Evolutionary conservation across 2,329 filamentous ascomycete species (phyloP).

Genomic region (Fusarium sarcochroum): DNA sequence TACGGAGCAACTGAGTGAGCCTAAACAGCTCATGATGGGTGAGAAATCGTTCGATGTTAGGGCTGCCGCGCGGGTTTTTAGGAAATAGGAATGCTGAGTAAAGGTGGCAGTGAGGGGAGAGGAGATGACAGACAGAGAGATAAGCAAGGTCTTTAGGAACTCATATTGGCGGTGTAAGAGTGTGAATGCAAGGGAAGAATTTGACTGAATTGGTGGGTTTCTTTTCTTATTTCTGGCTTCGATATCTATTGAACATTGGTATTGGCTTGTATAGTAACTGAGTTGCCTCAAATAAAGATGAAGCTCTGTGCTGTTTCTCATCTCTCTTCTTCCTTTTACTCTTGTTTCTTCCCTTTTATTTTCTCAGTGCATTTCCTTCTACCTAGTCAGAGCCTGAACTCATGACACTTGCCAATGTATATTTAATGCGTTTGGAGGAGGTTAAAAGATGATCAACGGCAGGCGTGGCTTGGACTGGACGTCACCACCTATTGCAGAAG

Average conservation of each 20-base stretch:
- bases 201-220: neutral
- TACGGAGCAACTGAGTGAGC: constrained; percentile 32
- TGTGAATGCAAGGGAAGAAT: neutral
- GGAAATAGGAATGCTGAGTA: constrained; percentile 5
- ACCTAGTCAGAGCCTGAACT: too few relatives aligned
- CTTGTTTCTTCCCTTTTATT: too few relatives aligned
- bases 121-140: constrained; percentile 10
- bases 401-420: too few relatives aligned
- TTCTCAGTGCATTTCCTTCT: too few relatives aligned
- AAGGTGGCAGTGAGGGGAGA: neutral
- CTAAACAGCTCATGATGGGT: constrained; percentile 36
- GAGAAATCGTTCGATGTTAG: constrained; percentile 41
- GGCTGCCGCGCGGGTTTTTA: constrained; percentile 21
- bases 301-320: too few relatives aligned
- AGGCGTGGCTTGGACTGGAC: neutral
- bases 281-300: too few relatives aligned
- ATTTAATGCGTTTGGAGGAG: neutral
- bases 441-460: neutral
- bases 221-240: too few relatives aligned
- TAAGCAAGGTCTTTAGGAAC: neutral
- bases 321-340: too few relatives aligned
- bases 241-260: too few relatives aligned
- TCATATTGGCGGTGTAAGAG: neutral
- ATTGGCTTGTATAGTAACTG: too few relatives aligned
- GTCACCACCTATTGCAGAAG: neutral